These are phyloP conservation scores for Nannizziopsis barbatae DNA, from an alignment of 2,329 filamentous ascomycete genomes.

Conservation along the genomic window DNA sequence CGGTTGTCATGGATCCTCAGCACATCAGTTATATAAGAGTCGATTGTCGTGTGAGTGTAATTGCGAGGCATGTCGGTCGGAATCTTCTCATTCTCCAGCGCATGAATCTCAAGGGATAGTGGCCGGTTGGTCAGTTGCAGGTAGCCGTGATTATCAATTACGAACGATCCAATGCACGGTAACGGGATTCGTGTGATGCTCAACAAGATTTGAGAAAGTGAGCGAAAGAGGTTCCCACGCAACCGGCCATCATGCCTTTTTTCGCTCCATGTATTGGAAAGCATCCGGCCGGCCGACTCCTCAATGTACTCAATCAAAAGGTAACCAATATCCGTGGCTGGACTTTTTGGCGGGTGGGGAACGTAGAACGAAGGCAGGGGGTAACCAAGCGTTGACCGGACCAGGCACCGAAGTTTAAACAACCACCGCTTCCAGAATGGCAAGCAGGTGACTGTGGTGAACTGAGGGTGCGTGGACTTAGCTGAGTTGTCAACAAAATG, in stretches of 20 bases:
- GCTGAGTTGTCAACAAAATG: background rate
- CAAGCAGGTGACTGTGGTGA: background rate
- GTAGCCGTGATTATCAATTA: no score
- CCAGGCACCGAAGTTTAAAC: background rate
- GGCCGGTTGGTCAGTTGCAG: no score
- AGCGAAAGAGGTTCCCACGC: slow-evolving; percentile 17
- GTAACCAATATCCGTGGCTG: slow-evolving; percentile 14
- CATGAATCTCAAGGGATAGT: no score
- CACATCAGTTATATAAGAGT: no score
- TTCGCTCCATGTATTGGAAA: slow-evolving; percentile 19
- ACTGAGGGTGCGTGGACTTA: background rate
- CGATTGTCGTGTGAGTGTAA: no score
- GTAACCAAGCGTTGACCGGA: background rate
- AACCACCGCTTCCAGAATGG: no score
- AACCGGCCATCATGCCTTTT: slow-evolving; percentile 12
- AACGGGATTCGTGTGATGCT: no score
- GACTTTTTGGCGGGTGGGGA: background rate
- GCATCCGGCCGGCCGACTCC: slow-evolving; percentile 15
- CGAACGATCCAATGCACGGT: no score
- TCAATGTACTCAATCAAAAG: slow-evolving; percentile 19
- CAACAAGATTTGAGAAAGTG: slow-evolving; percentile 3
- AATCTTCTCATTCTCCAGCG: no score
- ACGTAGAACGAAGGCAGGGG: slow-evolving; percentile 3
- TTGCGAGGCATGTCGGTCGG: no score
- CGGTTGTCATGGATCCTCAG: no score